Percentiles rank a stretch among this genome's conserved stretches.
These are phyloP conservation scores for Clonostachys solani DNA, from an alignment of 2,329 filamentous ascomycete species.

Conservation along the genomic window DNA sequence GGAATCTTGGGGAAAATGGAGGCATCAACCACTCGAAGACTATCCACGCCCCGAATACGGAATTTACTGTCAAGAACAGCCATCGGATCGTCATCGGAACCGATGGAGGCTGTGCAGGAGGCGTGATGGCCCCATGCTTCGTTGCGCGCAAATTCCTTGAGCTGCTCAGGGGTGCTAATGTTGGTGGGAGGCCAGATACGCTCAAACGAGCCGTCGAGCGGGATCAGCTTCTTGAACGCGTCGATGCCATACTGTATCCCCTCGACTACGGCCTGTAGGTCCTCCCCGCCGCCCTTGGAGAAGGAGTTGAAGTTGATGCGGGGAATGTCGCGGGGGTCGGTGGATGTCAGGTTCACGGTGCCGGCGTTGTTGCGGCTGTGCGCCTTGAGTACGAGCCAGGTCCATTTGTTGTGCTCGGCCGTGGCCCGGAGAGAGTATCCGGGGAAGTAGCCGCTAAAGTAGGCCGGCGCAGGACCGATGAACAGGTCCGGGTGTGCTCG, in stretches of 20 bases:
- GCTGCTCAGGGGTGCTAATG: slow-evolving; percentile 31
- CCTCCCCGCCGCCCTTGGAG: slow-evolving; percentile 39
- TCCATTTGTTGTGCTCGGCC: slow-evolving; percentile 32
- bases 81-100: slow-evolving; percentile 42
- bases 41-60: slow-evolving; percentile 44
- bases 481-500: slow-evolving; percentile 43
- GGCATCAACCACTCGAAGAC: slow-evolving; percentile 54
- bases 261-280: slow-evolving; percentile 34
- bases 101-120: slow-evolving; percentile 49
- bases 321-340: slow-evolving; percentile 60
- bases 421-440: slow-evolving; percentile 42
- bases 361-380: slow-evolving; percentile 52
- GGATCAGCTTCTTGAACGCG: slow-evolving; percentile 21
- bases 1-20: slow-evolving; percentile 47
- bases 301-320: slow-evolving; percentile 57
- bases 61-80: slow-evolving; percentile 52
- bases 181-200: slow-evolving; percentile 28
- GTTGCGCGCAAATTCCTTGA: slow-evolving; percentile 36
- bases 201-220: slow-evolving; percentile 31
- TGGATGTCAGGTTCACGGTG: slow-evolving; percentile 55
- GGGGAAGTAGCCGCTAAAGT: slow-evolving; percentile 53
- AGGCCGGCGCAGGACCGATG: slow-evolving; percentile 47
- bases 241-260: slow-evolving; percentile 41
- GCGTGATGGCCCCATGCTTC: slow-evolving; percentile 54
- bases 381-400: slow-evolving; percentile 44